Evolutionary conservation across 192 early-diverging fungal species (phyloP), one percentile per base, ranked within the genome.

Genomic region (Gonapodya sp.): DNA sequence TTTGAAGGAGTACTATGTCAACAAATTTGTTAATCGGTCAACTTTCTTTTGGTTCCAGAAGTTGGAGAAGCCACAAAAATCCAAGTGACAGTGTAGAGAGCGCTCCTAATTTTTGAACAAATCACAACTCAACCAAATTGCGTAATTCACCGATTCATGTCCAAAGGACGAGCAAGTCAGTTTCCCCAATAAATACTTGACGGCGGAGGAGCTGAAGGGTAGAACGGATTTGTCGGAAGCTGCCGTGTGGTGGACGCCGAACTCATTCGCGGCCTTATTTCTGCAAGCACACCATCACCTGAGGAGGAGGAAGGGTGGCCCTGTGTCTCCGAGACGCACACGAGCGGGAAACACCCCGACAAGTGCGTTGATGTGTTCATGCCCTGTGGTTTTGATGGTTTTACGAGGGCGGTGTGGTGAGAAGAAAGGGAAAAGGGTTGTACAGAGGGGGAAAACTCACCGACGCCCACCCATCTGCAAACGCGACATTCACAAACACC

Each of bases 251-350:
- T 64, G 46, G 46, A 64, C 24, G 46, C 24, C 8, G 46, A 64
- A 64, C 46, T 64, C 46, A 64, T 64, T 64, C 46, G 46, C 8
- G 46, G 46, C 46, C 8, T 64, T 64, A 64, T 64, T 16, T 24
- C 46, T 64, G 46, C 8, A 16, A 64, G 46, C 46, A 64, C 8
- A 16, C 46, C 46, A 24, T 64, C 46, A 24, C 46, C 24, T 64
- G 46, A 64, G 46, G 46, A 64, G 46, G 46, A 64, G 46, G 46
- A 64, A 24, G 46, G 46, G 46, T 64, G 46, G 46, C 46, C 46
- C 46, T 64, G 46, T 64, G 46, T 64, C 46, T 64, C 46, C 46
- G 46, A 64, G 46, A 64, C 46, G 46, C 46, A 64, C 46, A 64
- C 46, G 46, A 64, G 46, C 46, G 46, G 46, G 46, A 64, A 64